Conservation (phyloP, 768 basidiomycete genomes). For the Trametes elegans region DNA sequence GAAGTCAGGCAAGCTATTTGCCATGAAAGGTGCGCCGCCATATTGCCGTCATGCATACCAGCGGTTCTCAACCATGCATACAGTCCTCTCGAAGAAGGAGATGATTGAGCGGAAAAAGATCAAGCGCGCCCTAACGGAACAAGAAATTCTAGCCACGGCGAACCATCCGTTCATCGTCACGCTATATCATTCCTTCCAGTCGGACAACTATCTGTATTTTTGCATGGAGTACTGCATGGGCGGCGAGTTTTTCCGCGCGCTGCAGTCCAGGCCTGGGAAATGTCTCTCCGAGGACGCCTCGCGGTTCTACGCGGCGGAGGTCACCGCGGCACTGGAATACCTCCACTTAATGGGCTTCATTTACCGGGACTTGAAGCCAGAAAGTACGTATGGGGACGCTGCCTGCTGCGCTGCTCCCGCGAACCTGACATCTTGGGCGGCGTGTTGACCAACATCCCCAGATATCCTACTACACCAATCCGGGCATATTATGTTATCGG, state of each 20-base stretch:
- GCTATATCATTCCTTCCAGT: constrained; percentile 98
- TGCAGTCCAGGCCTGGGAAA: constrained; percentile 95
- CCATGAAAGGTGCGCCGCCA: constrained; percentile 89
- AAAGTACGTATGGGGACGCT: constrained; percentile 67
- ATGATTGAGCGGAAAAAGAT: constrained; percentile 99
- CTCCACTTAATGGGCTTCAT: constrained; percentile 99
- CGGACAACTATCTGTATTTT: constrained; percentile 95
- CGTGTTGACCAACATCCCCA: constrained; percentile 34
- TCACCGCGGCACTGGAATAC: constrained; percentile 96
- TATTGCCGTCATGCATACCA: constrained; percentile 32
- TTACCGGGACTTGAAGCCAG: constrained; percentile 98
- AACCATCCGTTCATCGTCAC: constrained; percentile 99
- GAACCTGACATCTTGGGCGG: constrained; percentile 7
- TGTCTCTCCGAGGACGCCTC: constrained; percentile 95
- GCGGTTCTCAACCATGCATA: constrained; percentile 21
- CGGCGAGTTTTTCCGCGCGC: constrained; percentile 97
- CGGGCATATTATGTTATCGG: constrained; percentile 99
- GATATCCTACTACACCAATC: constrained; percentile 97
- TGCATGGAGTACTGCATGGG: constrained; percentile 99
- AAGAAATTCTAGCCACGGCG: constrained; percentile 97
- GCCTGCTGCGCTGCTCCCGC: constrained; percentile 10
- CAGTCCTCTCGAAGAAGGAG: constrained; percentile 97
- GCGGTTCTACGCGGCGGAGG: constrained; percentile 98
- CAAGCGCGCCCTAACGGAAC: constrained; percentile 96
- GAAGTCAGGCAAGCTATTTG: constrained; percentile 93